A percentile compares a stretch with the other conserved stretches of the same genome.
These are phyloP conservation scores for Torulaspora delbrueckii DNA, from an alignment of 805 yeast genomes.

Conservation along the genomic window DNA sequence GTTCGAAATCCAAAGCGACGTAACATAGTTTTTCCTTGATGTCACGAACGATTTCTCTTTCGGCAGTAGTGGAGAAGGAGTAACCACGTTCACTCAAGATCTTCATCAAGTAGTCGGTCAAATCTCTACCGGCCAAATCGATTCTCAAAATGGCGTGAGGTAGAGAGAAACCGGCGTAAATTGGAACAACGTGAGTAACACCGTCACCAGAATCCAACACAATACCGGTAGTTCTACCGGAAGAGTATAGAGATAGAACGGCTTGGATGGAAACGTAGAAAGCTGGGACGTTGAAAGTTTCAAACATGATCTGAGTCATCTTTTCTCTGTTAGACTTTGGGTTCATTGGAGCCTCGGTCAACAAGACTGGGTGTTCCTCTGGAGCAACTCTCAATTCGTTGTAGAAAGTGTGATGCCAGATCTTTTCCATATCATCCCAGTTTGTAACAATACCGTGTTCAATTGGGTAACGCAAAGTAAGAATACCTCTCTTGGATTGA, in stretches of 20 bases:
- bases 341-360: conserved; percentile 99
- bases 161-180: conserved; percentile 98
- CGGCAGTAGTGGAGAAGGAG: conserved; percentile 98
- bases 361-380: conserved; percentile 98
- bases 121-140: conserved; percentile 99
- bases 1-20: conserved; percentile 98
- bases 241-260: conserved; percentile 93
- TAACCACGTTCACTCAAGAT: conserved; percentile 98
- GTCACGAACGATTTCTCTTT: conserved; percentile 85
- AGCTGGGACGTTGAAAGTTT: conserved; percentile 99
- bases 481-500: conserved; percentile 99
- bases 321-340: conserved; percentile 99
- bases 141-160: conserved; percentile 99
- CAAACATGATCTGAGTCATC: conserved; percentile 99
- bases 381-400: conserved; percentile 99
- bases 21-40: conserved; percentile 98
- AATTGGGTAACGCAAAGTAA: conserved; percentile 96
- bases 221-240: conserved; percentile 99
- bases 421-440: conserved; percentile 99
- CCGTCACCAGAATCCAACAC: conserved; percentile 99
- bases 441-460: conserved; percentile 99
- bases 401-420: conserved; percentile 99
- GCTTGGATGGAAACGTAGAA: conserved; percentile 99
- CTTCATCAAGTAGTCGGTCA: conserved; percentile 98
- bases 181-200: conserved; percentile 99